These are phyloP conservation scores for Malassezia psittaci DNA, from an alignment of 1,284 basidiomycete species.

Conservation along the genomic window DNA sequence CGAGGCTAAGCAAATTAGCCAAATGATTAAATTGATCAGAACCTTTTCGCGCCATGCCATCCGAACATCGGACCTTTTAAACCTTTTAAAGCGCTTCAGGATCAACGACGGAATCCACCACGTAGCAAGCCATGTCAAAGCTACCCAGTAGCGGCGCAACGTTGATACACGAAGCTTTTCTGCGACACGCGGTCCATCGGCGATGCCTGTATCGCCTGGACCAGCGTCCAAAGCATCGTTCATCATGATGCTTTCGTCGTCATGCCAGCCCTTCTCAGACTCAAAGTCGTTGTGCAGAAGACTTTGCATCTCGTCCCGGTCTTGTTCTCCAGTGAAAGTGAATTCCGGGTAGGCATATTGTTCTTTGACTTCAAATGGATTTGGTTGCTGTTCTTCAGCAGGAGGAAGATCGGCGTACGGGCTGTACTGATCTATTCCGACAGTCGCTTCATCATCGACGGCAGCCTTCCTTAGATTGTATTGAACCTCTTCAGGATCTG, in stretches of 20 bases:
- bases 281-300: background rate
- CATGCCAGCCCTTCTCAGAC: background rate
- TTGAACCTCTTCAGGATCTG: conserved; percentile 55
- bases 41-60: conserved; percentile 98
- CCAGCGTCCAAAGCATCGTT: conserved; percentile 55
- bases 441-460: conserved; percentile 17
- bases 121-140: conserved; percentile 77
- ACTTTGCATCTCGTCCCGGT: conserved; percentile 7
- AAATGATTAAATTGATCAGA: conserved; percentile 81
- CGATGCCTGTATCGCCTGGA: conserved; percentile 38
- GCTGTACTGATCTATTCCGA: conserved; percentile 55
- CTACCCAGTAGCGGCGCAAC: conserved; percentile 75
- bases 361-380: background rate
- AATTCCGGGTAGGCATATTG: background rate
- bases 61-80: conserved; percentile 85
- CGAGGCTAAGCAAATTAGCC: conserved; percentile 77
- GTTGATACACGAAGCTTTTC: conserved; percentile 74
- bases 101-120: conserved; percentile 74
- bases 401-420: conserved; percentile 36
- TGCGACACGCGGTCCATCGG: conserved; percentile 55
- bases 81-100: conserved; percentile 64
- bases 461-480: conserved; percentile 55
- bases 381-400: conserved; percentile 3
- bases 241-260: conserved; percentile 2
- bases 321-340: conserved; percentile 4